Base-by-base conservation (phyloP, 805 yeast genomes). In the Metschnikowia picachoensis region DNA sequence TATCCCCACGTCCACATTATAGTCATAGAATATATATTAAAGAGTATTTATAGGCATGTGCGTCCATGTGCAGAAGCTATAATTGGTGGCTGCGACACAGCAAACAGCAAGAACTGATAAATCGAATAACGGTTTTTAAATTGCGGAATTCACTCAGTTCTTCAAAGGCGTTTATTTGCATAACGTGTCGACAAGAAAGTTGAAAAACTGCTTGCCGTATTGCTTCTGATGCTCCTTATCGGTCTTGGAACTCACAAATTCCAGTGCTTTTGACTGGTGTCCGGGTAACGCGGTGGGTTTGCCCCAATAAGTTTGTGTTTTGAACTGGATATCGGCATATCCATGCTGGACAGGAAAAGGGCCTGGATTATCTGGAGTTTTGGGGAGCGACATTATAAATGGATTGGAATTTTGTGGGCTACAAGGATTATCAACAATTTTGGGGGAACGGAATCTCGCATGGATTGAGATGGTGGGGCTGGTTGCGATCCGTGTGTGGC, bases 201-300 rank as follows among this genome's bases (percentile, higher is more conserved):
- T 37, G 25, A 32, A 65, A 56, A 59, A 14, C 36, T 49, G 53
- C 30, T 52, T 58, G 16, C 61, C 65, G 54, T 65, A 67, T 48
- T 65, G 60, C 62, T 67, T 68, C 49, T 62, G 67, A 53, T 68
- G 69, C 30, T 60, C 67, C 31, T 43, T 56, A 41, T 60, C 63
- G 15, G 62, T 64, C 15, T 68, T 59, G 35, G 54, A 49, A 34
- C 53, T 48, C 39, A 67, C 31, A 48, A 65, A 68, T 15, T 59
- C 65, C 35, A 54, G 45, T 3, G 64, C 62, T 47, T 60, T 61
- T 39, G 58, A 55, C 35, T 60, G 65, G 25, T 59, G 45, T 12
- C 58, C 60, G 3, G 52, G 48, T 14, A 67, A 41, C 3, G 73
- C 68, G 3, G 72, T 67, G 12, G 73, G 73, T 27, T 63, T 35